Evolutionary conservation across 441 rosid genomes (phyloP).

Genomic region (Rhodomyrtus psidioides): DNA sequence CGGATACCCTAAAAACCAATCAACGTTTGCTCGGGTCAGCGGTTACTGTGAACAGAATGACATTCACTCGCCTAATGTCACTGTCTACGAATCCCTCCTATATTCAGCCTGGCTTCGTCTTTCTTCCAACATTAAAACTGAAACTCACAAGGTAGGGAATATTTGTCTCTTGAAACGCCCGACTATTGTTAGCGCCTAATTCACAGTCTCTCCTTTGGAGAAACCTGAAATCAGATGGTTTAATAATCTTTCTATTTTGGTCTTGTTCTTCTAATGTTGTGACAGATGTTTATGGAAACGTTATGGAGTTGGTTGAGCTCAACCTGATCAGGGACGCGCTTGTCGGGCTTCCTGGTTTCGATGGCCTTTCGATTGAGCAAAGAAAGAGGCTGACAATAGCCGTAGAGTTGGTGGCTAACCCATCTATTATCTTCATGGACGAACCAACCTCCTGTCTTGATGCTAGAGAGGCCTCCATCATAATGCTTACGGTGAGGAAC

Average conservation of each 20-base stretch:
- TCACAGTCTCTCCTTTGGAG: background rate
- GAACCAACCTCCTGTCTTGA: constrained; percentile 89
- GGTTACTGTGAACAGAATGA: constrained; percentile 83
- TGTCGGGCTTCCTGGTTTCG: constrained; percentile 66
- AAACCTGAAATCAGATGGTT: background rate
- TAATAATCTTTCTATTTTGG: background rate
- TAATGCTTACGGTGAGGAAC: constrained; percentile 83
- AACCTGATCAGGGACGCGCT: constrained; percentile 37
- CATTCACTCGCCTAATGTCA: constrained; percentile 71
- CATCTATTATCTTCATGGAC: constrained; percentile 84
- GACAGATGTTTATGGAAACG: constrained; percentile 70
- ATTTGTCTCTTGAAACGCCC: background rate
- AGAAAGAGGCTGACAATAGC: constrained; percentile 73
- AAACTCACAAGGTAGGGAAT: constrained; percentile 35
- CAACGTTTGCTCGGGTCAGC: constrained; percentile 62
- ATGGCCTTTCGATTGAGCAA: constrained; percentile 75
- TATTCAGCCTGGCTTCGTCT: constrained; percentile 83
- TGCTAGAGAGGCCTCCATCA: constrained; percentile 86
- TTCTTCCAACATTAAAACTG: constrained; percentile 31
- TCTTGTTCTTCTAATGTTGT: background rate
- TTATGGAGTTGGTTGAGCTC: constrained; percentile 67
- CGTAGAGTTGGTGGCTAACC: constrained; percentile 79
- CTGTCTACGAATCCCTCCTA: constrained; percentile 62
- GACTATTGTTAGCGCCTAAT: background rate
- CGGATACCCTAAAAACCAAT: constrained; percentile 69